Evolutionary conservation across 2,329 filamentous ascomycete genomes (phyloP), one percentile per base, ranked within the genome.

Genomic region (Bipolaris sorokiniana): DNA sequence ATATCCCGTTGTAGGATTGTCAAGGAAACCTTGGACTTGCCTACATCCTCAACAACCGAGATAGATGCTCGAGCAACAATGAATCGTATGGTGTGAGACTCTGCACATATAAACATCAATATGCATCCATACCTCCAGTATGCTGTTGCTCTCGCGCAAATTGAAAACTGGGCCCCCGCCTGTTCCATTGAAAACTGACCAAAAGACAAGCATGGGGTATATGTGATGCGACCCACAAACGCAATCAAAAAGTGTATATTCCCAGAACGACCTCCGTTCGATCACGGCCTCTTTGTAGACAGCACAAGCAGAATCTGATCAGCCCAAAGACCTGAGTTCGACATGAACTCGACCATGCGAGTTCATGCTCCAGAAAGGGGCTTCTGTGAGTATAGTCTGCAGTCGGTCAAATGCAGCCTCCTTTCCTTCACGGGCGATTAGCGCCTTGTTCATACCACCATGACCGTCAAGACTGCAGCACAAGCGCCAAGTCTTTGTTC

Each of bases 381-480:
- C 37, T 34, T 58, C 45, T 9, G 50, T 48, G 34, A 64, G 37
- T 15, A 51, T 44, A 33, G n/a, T 44, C 5, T 51, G 46, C 23
- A 65, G 48, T 22, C 55, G 51, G 16, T 56, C 46, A 16, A 63
- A 66, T 4, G 45, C 58, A n/a, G n/a, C 36, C 20, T 64, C 59
- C 9, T 42, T 51, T 15, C 50, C 56, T 34, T 46, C 51, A 26
- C 44, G 58, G 18, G 44, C 45, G 18, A 60, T 11, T 3, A 51
- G 40, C 2, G 56, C 59, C 45, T 59, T 61, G 34, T 54, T 63
- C 5, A 47, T 34, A 9, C 48, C 36, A 10, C 50, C 47, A 11
- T 50, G 34, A 5, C 51, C 44, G 9, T 48, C 38, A 10, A 48
- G n/a, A 33, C 55, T 23, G 31, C 58, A 67, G 5, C 51, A 51